Conservation (phyloP, 75 land plant species). For the Larix kaempferi region DNA sequence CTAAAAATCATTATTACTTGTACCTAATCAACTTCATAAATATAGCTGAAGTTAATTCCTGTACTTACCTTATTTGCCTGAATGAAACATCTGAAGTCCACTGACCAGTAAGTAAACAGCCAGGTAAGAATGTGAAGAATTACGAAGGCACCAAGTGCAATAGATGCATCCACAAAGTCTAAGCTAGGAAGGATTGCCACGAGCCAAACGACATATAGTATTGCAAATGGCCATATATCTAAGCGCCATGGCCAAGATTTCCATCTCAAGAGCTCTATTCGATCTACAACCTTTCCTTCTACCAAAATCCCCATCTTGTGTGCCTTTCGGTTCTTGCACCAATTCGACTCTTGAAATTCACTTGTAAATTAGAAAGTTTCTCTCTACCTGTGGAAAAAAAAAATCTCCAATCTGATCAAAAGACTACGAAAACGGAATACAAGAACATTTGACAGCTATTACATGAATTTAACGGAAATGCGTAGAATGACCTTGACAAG, state of each 20-base stretch:
- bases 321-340: background rate
- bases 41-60: background rate
- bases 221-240: constrained; percentile 90
- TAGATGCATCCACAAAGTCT: constrained; percentile 67
- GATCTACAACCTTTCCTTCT: constrained; percentile 83
- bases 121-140: constrained; percentile 65
- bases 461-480: background rate
- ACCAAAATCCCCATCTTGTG: constrained; percentile 51
- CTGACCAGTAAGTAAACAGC: constrained; percentile 95
- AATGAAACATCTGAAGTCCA: constrained; percentile 81
- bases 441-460: background rate
- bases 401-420: background rate
- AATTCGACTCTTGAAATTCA: background rate
- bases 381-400: background rate
- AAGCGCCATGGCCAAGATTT: constrained; percentile 65
- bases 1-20: background rate
- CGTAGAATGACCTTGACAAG: background rate
- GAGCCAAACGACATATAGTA: constrained; percentile 64
- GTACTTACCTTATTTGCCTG: constrained; percentile 71
- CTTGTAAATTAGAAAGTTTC: background rate
- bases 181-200: constrained; percentile 49
- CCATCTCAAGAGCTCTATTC: constrained; percentile 74
- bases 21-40: background rate
- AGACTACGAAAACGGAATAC: background rate
- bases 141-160: constrained; percentile 59